Evolutionary conservation across 257 asterid species (phyloP), one percentile per base, ranked within the genome.

Genomic region (Verbascum thapsus): DNA sequence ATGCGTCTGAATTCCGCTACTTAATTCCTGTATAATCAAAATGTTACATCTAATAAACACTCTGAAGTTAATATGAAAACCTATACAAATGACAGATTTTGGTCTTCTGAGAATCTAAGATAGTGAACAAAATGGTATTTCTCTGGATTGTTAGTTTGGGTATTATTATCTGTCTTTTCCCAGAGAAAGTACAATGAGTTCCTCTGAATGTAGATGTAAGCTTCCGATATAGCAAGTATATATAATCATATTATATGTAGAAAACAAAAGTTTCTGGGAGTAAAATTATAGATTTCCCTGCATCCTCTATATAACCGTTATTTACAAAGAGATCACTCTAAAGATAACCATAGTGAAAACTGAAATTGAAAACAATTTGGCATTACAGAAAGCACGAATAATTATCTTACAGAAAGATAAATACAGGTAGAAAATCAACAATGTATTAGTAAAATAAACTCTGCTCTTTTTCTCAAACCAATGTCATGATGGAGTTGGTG

Each of bases 1-100:
- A 82, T 60, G 74, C 53, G 43, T 78, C 86, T 10, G 96, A 90
- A 63, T 92, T 89, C 72, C 89, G 97, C 41, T 92, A 92, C 70
- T 73, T 92, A 57, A 73, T 87, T 51, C 88, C 92, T 47, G 40
- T 74, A 40, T 75, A 63, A 56, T 68, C 61, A 53, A 19, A 67
- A 32, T 45, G 43, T 68, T 35, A 7, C 63, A 53, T 68, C 64
- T 51, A 40, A 63, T 43, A 35, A 54, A 64, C 61, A 58, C 57
- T 68, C 16, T 65, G 50, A 15, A 62, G 60, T 62, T 17, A 56
- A 60, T 47, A 12, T 30, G 16, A 64, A 59, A 41, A 38, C 59
- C 58, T 58, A 71, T 57, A 49, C 44, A 72, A 44, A 35, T 51
- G 69, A 59, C 22, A 51, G 37, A 37, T 52, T 20, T 20, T 32